Conservation (phyloP, 257 asterid species). For the Gardenia jasminoides region DNA sequence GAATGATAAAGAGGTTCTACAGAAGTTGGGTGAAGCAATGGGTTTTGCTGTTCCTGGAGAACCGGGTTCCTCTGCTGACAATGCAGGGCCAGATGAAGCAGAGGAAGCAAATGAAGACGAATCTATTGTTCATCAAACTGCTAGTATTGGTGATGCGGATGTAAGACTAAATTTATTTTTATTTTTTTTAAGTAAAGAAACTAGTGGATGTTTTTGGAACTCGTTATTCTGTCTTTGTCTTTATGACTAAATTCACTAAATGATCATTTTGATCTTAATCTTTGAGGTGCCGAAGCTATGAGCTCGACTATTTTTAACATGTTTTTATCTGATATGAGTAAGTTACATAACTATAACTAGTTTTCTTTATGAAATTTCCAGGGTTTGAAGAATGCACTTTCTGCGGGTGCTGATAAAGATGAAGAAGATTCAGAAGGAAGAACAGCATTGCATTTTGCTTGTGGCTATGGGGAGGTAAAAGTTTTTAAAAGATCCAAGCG, state of each 20-base stretch:
- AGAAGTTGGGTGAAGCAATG: slow-evolving; percentile 95
- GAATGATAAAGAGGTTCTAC: slow-evolving; percentile 83
- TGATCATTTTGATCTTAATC: not conserved
- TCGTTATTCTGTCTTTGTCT: not conserved
- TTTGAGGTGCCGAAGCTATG: not conserved
- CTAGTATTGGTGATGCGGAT: slow-evolving; percentile 87
- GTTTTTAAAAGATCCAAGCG: not conserved
- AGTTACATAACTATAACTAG: not conserved
- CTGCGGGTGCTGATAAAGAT: slow-evolving; percentile 89
- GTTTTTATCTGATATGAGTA: not conserved
- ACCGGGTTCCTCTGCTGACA: slow-evolving; percentile 57
- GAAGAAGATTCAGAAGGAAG: slow-evolving; percentile 99
- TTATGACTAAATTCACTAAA: not conserved
- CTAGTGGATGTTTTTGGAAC: no score
- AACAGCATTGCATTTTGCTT: slow-evolving; percentile 98
- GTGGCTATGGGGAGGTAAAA: slow-evolving; percentile 97
- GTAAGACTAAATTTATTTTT: slow-evolving; percentile 27
- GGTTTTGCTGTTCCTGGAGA: slow-evolving; percentile 81
- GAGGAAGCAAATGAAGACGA: slow-evolving; percentile 84
- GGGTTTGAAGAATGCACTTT: slow-evolving; percentile 83
- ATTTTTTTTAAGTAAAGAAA: not conserved
- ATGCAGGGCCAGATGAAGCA: slow-evolving; percentile 61
- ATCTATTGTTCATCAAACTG: slow-evolving; percentile 83
- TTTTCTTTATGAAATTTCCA: slow-evolving; percentile 25
- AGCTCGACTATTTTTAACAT: not conserved